Base-by-base conservation (phyloP, 2,329 filamentous ascomycete genomes). In the Trichophyton schoenleinii region DNA sequence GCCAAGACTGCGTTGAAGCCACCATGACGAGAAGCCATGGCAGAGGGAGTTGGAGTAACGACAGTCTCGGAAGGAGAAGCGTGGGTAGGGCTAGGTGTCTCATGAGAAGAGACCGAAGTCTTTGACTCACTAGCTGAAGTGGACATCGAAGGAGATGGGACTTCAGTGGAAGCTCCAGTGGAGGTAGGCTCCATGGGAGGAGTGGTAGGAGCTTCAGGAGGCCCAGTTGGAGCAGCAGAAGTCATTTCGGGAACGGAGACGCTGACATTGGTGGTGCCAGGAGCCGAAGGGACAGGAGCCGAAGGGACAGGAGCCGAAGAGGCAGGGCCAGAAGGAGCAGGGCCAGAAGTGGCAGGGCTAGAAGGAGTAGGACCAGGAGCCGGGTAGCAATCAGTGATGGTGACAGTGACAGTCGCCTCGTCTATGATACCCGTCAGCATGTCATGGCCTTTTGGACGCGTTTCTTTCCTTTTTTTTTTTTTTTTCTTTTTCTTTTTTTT, bases 381-480 rank as follows among this genome's bases (percentile, higher is more conserved):
- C 46, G 55, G 6, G 6, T 52, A 58, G 31, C 63, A 62, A 18
- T 62, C 31, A 25, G 68, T 70, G n/a, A 66, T 64, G 15, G 68
- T 70, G 18, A 67, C 60, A 15, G 68, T 69, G 7, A 69, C 64
- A 18, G 65, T 66, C 41, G 60, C 61, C 36, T 41, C 18, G 6
- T 49, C 64, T 64, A 60, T 20, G 61, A 49, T 62, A 18, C 42
- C 34, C 22, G 49, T 55, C 22, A 60, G n/a, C 31, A 60, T 3
- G 44, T 11, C 46, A 22, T 22, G 22, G 22, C 22, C 3, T 49
- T 25, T 49, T 49, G 2, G 46, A 49, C 46, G 20, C 46, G 46
- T 49, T 31, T 31, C 28, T 31, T 31, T 31, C 1, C 5, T 7
- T 7, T 7, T 28, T 28, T 5, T 3, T 28, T 28, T 5, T 5